A percentile compares a stretch with the other conserved stretches of the same genome.
These are phyloP conservation scores for Magnaporthiopsis poae DNA, from an alignment of 2,329 filamentous ascomycete genomes.

Conservation along the genomic window DNA sequence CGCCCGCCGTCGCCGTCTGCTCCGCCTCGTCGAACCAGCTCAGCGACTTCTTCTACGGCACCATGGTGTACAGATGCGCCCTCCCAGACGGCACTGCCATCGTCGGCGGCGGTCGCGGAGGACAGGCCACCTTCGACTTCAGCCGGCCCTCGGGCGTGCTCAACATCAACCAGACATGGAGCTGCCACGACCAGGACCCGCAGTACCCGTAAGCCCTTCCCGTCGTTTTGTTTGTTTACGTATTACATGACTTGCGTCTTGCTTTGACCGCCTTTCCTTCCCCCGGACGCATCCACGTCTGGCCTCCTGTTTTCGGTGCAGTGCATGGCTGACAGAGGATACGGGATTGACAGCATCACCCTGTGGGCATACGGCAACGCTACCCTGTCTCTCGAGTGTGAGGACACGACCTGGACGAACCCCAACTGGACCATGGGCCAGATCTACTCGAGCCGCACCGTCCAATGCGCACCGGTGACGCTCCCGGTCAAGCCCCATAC, in stretches of 20 bases:
- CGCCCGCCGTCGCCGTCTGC: slow-evolving; percentile 25
- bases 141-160: slow-evolving; percentile 26
- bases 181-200: slow-evolving; percentile 30
- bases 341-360: slow-evolving; percentile 12
- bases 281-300: too few species aligned
- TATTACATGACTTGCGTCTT: background rate
- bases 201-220: slow-evolving; percentile 24
- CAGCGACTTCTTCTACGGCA: slow-evolving; percentile 41
- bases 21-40: slow-evolving; percentile 31
- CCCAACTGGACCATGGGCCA: slow-evolving; percentile 17
- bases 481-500: slow-evolving; percentile 23
- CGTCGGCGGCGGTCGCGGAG: slow-evolving; percentile 14
- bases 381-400: slow-evolving; percentile 27
- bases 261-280: background rate
- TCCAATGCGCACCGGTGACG: slow-evolving; percentile 23
- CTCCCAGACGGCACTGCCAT: slow-evolving; percentile 15
- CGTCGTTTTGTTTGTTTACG: background rate
- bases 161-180: slow-evolving; percentile 39
- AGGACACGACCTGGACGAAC: slow-evolving; percentile 26
- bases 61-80: slow-evolving; percentile 32
- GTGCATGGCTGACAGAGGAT: background rate
- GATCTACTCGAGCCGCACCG: slow-evolving; percentile 27
- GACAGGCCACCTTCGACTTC: slow-evolving; percentile 30
- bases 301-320: background rate
- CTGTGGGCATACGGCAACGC: slow-evolving; percentile 24